Conservation (phyloP, 345 rosid species). For the Excoecaria cochinchinensis region DNA sequence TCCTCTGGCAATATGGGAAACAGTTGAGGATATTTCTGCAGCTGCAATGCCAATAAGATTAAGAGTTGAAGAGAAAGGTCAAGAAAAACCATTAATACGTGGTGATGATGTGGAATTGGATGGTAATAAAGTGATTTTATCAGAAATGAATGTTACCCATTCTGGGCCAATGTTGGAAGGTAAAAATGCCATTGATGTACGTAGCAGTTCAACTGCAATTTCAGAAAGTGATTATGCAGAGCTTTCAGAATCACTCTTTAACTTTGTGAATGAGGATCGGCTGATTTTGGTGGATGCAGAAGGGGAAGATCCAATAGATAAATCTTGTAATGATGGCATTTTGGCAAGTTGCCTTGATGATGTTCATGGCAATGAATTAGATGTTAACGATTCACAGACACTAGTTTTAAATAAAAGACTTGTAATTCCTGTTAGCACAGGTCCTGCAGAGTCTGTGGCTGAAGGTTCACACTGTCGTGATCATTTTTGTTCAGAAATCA, state of each 20-base stretch:
- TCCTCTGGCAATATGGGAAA: conserved; percentile 40
- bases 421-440: conserved; percentile 21
- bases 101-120: conserved; percentile 6
- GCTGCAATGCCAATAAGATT: conserved; percentile 37
- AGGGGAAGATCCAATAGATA: conserved; percentile 25
- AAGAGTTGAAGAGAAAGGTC: conserved; percentile 26
- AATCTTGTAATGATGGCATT: conserved; percentile 26
- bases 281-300: conserved; percentile 21
- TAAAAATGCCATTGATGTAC: conserved; percentile 15
- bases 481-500: conserved; percentile 37
- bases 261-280: conserved; percentile 28
- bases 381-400: conserved; percentile 23
- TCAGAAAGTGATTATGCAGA: conserved; percentile 36
- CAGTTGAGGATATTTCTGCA: conserved; percentile 36
- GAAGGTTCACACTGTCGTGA: conserved; percentile 22
- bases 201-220: conserved; percentile 23
- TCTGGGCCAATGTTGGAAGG: conserved; percentile 13
- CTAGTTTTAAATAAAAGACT: conserved; percentile 20
- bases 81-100: conserved; percentile 7
- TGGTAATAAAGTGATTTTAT: conserved; percentile 19
- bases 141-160: conserved; percentile 11
- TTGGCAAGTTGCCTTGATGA: conserved; percentile 26
- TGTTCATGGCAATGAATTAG: conserved; percentile 17
- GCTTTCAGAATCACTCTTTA: conserved; percentile 41
- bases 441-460: conserved; percentile 24